Evolutionary conservation across 352 stramenopile species (phyloP), one percentile per base, ranked within the genome.

Genomic region (Phytophthora boehmeriae): DNA sequence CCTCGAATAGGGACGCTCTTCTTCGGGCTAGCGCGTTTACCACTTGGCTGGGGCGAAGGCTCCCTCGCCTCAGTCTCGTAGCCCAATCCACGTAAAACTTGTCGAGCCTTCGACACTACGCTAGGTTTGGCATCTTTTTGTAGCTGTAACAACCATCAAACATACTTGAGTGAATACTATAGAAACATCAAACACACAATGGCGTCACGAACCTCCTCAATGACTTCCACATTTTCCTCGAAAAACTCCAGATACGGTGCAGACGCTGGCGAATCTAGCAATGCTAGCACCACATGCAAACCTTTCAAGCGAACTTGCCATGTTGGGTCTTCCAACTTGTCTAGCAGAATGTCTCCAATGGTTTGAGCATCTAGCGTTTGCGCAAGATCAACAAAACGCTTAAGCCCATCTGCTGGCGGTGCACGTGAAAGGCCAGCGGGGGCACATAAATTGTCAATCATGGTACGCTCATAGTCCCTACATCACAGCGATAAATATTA

Each of bases 281-380:
- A 55, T 20, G 86, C 84, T 9, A 90, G 60, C 17, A 93, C 80
- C 8, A 96, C 88, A 46, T 92, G 80, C 23, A 96, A 44, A n/a
- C 75, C 86, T 66, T 96, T 96, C 22, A 96, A 48, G 13, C 86
- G 81, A 38, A 89, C 67, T 69, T 93, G 85, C 88, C 88, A 96
- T 34, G 83, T 83, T 0, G 77, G 66, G 48, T 96, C 86, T 71
- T 96, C 86, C 3, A 96, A 63, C 38, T 96, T 96, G 61, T 96
- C 88, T 20, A 95, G 62, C 39, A 96, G 55, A 19, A 96, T 91
- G 28, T 95, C 86, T 32, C 86, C 86, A 59, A 96, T 93, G 27
- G 80, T 92, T 57, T 92, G 75, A n/a, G 75, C 63, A 58, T 96
- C 83, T 1, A 96, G 71, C 11, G 86, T 95, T 63, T 96, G 87